Evolutionary conservation across 2,329 filamentous ascomycete species (phyloP).

Genomic region (Sarocladium kiliense): DNA sequence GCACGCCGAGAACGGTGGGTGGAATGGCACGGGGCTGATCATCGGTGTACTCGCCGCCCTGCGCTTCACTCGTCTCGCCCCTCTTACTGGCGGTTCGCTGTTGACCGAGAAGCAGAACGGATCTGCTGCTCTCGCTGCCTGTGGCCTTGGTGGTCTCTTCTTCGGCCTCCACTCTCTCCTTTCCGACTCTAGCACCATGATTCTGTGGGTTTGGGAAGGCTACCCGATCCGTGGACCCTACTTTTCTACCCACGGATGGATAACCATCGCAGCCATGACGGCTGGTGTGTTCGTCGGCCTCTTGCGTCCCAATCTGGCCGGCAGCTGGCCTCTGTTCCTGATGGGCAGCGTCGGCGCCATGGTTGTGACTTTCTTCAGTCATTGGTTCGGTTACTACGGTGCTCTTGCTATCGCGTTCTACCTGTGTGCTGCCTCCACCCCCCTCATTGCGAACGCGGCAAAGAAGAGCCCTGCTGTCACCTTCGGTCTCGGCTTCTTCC

Average conservation of each 20-base stretch:
- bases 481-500: constrained; percentile 82
- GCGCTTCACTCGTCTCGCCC: constrained; percentile 65
- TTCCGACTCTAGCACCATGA: constrained; percentile 98
- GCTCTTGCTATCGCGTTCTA: constrained; percentile 72
- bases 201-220: constrained; percentile 96
- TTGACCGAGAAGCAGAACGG: constrained; percentile 44
- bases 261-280: constrained; percentile 84
- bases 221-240: constrained; percentile 87
- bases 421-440: constrained; percentile 71
- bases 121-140: constrained; percentile 63
- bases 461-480: constrained; percentile 71
- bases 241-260: constrained; percentile 82
- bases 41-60: constrained; percentile 72
- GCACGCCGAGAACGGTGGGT: constrained; percentile 83
- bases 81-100: constrained; percentile 35
- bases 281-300: constrained; percentile 72
- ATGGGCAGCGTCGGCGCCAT: constrained; percentile 75
- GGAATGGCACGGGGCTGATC: constrained; percentile 77
- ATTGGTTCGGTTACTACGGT: constrained; percentile 90
- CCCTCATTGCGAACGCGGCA: constrained; percentile 70
- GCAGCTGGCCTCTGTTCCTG: constrained; percentile 75
- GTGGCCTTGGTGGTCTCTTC: constrained; percentile 77
- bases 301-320: constrained; percentile 62
- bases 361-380: constrained; percentile 66
- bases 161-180: constrained; percentile 90